phyloP scores from a whole-genome alignment of 1,284 basidiomycete species.

The Fistulina hepatica region DNA sequence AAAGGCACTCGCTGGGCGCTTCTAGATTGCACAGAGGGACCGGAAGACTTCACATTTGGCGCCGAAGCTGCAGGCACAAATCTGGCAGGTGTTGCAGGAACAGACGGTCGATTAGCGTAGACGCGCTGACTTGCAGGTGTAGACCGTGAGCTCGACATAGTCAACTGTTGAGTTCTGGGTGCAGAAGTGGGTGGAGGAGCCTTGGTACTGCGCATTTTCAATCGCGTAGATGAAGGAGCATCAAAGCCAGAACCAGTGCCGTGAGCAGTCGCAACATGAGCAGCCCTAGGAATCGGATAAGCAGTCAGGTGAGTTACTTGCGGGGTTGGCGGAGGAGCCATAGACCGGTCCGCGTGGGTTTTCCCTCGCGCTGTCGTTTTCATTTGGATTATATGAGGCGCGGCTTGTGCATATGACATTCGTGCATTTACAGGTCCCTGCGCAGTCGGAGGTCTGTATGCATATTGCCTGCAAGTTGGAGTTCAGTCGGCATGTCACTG shows the following conservation, averaged over 20 bases:
- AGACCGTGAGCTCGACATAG: constrained; percentile 7
- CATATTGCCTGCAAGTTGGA: constrained; percentile 42
- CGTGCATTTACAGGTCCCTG: constrained; percentile 27
- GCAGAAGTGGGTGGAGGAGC: not conserved
- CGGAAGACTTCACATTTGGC: no score
- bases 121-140: not conserved
- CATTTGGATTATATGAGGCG: constrained; percentile 14
- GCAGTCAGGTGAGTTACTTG: not conserved
- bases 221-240: not conserved
- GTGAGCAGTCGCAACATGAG: not conserved
- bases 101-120: constrained; percentile 19
- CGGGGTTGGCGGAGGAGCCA: not conserved
- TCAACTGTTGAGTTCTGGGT: constrained; percentile 1
- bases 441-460: constrained; percentile 38
- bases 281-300: not conserved
- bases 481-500: constrained; percentile 5
- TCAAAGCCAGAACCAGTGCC: not conserved
- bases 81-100: constrained; percentile 16
- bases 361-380: not conserved
- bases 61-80: constrained; percentile 8
- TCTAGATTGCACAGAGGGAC: no score
- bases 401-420: constrained; percentile 26
- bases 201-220: not conserved
- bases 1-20: constrained; percentile 40
- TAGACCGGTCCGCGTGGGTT: not conserved